Conservation (phyloP, 805 yeast species). For the Lipomyces yamanashiensis region DNA sequence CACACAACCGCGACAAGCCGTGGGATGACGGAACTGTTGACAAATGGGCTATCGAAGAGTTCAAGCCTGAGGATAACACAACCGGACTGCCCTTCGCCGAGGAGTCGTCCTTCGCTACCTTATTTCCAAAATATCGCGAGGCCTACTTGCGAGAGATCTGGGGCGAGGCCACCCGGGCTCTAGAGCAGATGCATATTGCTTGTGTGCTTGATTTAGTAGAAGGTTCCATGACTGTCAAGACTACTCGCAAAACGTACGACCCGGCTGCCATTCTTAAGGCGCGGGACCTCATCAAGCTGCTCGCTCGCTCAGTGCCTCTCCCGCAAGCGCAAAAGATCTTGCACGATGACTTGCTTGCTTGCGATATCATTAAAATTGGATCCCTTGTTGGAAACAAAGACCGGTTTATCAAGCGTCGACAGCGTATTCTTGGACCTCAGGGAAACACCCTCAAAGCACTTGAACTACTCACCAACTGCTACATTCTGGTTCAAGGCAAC, state of each 20-base stretch:
- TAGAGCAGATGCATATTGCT: conserved; percentile 70
- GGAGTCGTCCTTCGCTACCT: conserved; percentile 90
- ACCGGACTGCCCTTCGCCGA: conserved; percentile 91
- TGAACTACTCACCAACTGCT: conserved; percentile 93
- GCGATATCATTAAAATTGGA: conserved; percentile 96
- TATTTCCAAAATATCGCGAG: conserved; percentile 97
- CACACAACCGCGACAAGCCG: conserved; percentile 93
- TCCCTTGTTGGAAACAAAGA: conserved; percentile 87
- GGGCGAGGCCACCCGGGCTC: conserved; percentile 86
- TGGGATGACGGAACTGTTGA: conserved; percentile 35
- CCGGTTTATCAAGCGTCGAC: conserved; percentile 92
- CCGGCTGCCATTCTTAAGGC: conserved; percentile 94
- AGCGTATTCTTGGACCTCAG: conserved; percentile 93
- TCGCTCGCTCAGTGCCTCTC: conserved; percentile 95
- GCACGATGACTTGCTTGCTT: conserved; percentile 82
- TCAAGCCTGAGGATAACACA: conserved; percentile 84
- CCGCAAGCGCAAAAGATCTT: conserved; percentile 93
- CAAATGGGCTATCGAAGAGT: conserved; percentile 85
- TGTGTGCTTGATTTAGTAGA: conserved; percentile 89
- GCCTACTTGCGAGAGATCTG: conserved; percentile 84
- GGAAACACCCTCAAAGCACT: conserved; percentile 96
- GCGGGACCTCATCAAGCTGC: conserved; percentile 87
- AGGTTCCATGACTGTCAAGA: conserved; percentile 96
- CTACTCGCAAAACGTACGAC: conserved; percentile 93
- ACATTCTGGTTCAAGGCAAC: conserved; percentile 94